Evolutionary conservation across 2,329 filamentous ascomycete genomes (phyloP).

Genomic region (Verticillium nonalfalfae): DNA sequence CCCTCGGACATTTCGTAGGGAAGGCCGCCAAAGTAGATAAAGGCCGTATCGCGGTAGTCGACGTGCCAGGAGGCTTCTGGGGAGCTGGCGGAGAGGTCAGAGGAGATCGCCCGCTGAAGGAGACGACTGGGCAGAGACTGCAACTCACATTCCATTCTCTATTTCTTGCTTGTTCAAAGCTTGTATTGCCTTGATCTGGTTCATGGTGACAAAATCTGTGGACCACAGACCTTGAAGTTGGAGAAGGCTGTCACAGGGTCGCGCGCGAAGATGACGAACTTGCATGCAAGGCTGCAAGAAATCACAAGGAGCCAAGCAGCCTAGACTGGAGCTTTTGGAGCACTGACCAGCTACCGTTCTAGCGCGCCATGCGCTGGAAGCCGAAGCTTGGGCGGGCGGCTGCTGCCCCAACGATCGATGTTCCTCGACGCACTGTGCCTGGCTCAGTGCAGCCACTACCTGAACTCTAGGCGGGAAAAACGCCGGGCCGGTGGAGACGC

Average conservation of each 20-base stretch:
- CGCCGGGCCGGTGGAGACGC: slow-evolving; percentile 7
- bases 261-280: background rate
- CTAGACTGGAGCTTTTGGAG: background rate
- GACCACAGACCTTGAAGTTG: background rate
- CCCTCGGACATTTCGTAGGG: slow-evolving; percentile 92
- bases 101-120: background rate
- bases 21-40: slow-evolving; percentile 90
- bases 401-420: too few species aligned
- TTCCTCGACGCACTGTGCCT: slow-evolving; percentile 5
- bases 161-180: slow-evolving; percentile 92
- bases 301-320: background rate
- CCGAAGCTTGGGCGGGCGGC: background rate
- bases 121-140: background rate
- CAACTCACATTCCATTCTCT: slow-evolving; percentile 70
- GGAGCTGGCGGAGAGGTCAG: slow-evolving; percentile 41
- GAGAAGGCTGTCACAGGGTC: background rate
- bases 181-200: slow-evolving; percentile 87
- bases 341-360: slow-evolving; percentile 2
- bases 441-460: background rate
- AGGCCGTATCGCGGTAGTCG: slow-evolving; percentile 96
- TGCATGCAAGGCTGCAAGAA: slow-evolving; percentile 8
- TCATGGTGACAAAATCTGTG: slow-evolving; percentile 55
- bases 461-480: slow-evolving; percentile 5
- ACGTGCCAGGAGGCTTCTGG: slow-evolving; percentile 92
- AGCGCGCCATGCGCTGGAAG: slow-evolving; percentile 8